phyloP scores from a whole-genome alignment of 257 asterid species.

The Nicotiana obtusifolia region DNA sequence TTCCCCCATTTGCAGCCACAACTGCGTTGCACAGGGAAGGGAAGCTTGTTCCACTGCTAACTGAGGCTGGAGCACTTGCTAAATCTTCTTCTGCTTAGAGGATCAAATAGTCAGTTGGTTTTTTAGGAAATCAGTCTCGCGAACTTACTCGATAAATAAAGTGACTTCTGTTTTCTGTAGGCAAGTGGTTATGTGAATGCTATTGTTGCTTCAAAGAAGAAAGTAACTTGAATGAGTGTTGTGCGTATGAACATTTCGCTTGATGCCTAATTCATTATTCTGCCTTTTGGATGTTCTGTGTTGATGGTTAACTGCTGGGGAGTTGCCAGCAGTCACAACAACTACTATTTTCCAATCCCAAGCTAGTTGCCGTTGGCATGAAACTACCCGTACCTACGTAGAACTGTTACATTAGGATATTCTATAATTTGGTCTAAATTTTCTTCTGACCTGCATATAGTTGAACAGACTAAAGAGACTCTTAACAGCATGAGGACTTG shows the following conservation, averaged over 20 bases:
- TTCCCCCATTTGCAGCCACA: slow-evolving; percentile 46
- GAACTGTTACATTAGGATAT: neutral
- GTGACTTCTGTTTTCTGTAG: neutral
- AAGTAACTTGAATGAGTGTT: neutral
- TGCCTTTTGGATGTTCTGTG: neutral
- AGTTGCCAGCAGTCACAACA: too few species aligned
- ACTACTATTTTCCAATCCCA: too few species aligned
- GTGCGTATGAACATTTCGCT: neutral
- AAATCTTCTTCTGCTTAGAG: slow-evolving; percentile 45
- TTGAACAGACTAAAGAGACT: neutral
- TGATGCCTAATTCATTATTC: neutral
- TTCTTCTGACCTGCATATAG: too few species aligned
- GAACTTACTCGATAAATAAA: neutral
- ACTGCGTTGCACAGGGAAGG: slow-evolving; percentile 53
- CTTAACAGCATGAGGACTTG: too few species aligned
- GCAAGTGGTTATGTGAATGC: neutral
- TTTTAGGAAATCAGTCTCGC: neutral
- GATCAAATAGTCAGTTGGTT: neutral
- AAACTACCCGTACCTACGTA: too few species aligned
- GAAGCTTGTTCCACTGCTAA: slow-evolving; percentile 67
- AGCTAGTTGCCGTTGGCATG: too few species aligned
- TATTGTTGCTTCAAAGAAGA: neutral
- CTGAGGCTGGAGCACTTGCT: slow-evolving; percentile 73
- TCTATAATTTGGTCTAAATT: neutral
- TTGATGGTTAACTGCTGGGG: neutral